Evolutionary conservation across 2,329 filamentous ascomycete genomes (phyloP).

Genomic region (Diaporthe amygdali): DNA sequence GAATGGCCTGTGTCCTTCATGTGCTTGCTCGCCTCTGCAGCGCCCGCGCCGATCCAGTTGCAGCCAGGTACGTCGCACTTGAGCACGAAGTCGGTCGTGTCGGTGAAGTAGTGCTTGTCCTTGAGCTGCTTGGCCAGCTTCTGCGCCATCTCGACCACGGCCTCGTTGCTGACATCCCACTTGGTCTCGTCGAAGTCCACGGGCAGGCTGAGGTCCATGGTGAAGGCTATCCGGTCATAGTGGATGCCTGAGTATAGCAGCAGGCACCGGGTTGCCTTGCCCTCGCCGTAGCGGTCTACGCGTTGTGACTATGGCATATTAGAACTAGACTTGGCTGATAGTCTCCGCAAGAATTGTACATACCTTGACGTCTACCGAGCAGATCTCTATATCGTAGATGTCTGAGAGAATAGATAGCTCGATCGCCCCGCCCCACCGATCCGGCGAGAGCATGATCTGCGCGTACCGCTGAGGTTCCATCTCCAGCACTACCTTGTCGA

Average conservation of each 20-base stretch:
- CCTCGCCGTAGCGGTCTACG: constrained; percentile 81
- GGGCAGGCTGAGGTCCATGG: constrained; percentile 61
- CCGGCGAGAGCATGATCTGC: constrained; percentile 76
- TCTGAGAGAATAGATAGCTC: constrained; percentile 86
- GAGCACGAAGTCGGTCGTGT: constrained; percentile 80
- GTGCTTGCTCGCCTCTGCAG: constrained; percentile 67
- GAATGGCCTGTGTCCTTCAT: constrained; percentile 67
- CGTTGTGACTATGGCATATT: constrained; percentile 32
- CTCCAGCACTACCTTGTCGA: constrained; percentile 79
- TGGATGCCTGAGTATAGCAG: constrained; percentile 92
- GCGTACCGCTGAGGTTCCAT: constrained; percentile 77
- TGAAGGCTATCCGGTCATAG: constrained; percentile 87
- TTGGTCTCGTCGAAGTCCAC: constrained; percentile 75
- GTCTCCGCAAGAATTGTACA: constrained; percentile 47
- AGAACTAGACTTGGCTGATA: not conserved
- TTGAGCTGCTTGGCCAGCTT: constrained; percentile 69
- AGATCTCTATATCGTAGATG: constrained; percentile 85
- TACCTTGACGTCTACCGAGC: constrained; percentile 78
- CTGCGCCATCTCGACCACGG: constrained; percentile 72
- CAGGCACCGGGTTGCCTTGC: constrained; percentile 71
- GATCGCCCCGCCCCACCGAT: constrained; percentile 91
- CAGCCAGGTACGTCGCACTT: constrained; percentile 73
- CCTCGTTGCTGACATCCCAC: constrained; percentile 61
- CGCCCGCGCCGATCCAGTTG: constrained; percentile 70
- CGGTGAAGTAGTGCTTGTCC: constrained; percentile 83